These are phyloP conservation scores for Pseudozyma sp. DNA, from an alignment of 1,284 basidiomycete genomes.

Conservation along the genomic window DNA sequence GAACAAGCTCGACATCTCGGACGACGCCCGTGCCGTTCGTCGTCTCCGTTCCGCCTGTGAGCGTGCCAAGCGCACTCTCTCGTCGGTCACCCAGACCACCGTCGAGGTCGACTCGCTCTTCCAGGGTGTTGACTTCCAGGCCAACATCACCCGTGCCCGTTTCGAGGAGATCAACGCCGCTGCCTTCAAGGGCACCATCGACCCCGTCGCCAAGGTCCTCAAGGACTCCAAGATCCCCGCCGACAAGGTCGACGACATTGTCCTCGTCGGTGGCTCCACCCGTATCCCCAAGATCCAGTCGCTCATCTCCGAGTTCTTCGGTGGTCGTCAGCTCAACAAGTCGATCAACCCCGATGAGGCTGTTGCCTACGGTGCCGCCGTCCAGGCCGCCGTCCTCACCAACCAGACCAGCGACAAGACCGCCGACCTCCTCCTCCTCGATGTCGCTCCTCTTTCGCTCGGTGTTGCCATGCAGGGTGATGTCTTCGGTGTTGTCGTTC, in stretches of 20 bases:
- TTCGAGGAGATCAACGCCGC: slow-evolving; percentile 98
- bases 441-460: slow-evolving; percentile 69
- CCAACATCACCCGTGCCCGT: slow-evolving; percentile 78
- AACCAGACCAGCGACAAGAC: slow-evolving; percentile 70
- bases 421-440: slow-evolving; percentile 68
- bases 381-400: slow-evolving; percentile 69
- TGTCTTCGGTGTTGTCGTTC: slow-evolving; percentile 68
- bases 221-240: slow-evolving; percentile 98
- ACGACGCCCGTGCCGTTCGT: slow-evolving; percentile 92
- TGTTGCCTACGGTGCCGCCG: slow-evolving; percentile 70
- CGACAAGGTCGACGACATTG: slow-evolving; percentile 98
- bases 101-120: slow-evolving; percentile 98
- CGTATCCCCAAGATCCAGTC: slow-evolving; percentile 99
- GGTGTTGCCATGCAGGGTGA: slow-evolving; percentile 70
- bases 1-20: slow-evolving; percentile 88
- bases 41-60: slow-evolving; percentile 97
- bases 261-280: slow-evolving; percentile 98
- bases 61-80: slow-evolving; percentile 98
- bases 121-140: slow-evolving; percentile 76
- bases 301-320: slow-evolving; percentile 97
- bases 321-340: slow-evolving; percentile 97
- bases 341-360: slow-evolving; percentile 75
- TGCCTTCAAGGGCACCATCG: slow-evolving; percentile 95
- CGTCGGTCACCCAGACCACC: slow-evolving; percentile 96
- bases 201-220: slow-evolving; percentile 98